Conservation (phyloP, 139 green algal species). For the Chlamydomonas schloesseri region DNA sequence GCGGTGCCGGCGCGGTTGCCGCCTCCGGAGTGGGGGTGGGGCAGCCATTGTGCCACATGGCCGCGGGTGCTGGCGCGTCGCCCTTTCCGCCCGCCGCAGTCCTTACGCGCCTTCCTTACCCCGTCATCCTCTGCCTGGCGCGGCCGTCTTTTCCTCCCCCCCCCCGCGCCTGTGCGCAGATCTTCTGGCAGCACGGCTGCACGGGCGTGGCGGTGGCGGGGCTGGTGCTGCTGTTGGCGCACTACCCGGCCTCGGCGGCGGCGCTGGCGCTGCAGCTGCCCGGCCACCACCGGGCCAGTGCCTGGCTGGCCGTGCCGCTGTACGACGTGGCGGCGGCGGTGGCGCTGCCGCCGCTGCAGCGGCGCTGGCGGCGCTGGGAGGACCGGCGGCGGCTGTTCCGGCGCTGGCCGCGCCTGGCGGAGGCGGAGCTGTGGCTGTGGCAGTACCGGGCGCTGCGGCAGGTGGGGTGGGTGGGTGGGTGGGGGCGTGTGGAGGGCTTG, state of each 20-base stretch:
- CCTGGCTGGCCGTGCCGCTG: conserved; percentile 23
- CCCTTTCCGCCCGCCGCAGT: too few species aligned
- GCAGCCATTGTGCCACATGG: too few species aligned
- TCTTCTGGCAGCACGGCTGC: background rate
- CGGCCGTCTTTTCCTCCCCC: too few species aligned
- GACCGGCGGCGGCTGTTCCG: background rate
- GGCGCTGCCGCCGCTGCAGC: conserved; percentile 33
- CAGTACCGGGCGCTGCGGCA: conserved; percentile 14
- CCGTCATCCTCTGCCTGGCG: too few species aligned
- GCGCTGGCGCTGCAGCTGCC: background rate
- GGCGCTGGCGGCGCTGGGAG: background rate
- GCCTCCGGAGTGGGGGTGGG: too few species aligned
- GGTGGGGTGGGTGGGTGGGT: background rate
- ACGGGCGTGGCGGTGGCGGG: background rate
- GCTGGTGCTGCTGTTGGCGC: background rate
- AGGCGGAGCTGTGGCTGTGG: conserved; percentile 29
- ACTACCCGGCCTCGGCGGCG: background rate
- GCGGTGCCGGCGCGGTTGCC: too few species aligned
- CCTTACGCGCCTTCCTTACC: too few species aligned
- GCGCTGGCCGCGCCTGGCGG: background rate
- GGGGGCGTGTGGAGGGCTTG: too few species aligned
- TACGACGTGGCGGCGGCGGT: background rate
- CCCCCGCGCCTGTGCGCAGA: too few species aligned
- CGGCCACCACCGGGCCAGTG: conserved; percentile 17
- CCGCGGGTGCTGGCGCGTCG: too few species aligned